Evolutionary conservation across 192 early-diverging fungal species (phyloP), one percentile per base, ranked within the genome.

Genomic region (Backusella parvicylindrica): DNA sequence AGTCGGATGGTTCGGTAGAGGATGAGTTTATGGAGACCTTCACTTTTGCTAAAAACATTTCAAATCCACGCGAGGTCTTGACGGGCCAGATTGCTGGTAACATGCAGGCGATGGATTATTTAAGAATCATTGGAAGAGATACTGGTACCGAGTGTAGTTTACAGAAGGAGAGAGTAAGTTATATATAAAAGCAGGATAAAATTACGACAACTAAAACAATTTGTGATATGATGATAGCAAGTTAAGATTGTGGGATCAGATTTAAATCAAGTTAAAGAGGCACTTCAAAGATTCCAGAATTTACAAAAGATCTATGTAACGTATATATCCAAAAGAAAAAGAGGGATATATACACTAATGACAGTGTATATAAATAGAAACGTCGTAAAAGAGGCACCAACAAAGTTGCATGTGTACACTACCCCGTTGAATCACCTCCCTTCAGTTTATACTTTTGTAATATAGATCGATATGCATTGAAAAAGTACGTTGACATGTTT

Each of bases 1-100:
- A 60, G 13, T 60, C 53, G 36, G 53, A 63, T 31, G 60, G 31
- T 47, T 36, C 63, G n/a, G 60, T 49, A n/a, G 70, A 70, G 8
- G 64, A 53, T n/a, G 66, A 78, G 26, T 36, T 49, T 31, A 35
- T 15, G 0, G 65, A 68, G 1, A 73, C 43, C 6, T 78, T 78
- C 26, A 56, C 35, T 3, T 68, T 78, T 60, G 77, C 77, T 2
- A 78, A 73, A 32, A 78, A 78, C n/a, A 68, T 78, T 28, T 2
- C 33, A 21, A 41, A 73, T 28, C 77, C 77, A 2, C 32, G 37
- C 1, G 71, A 67, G 11, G 41, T 78, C 21, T 53, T 78, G 21
- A 68, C 32, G 3, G 53, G 71, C 6, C 63, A 23, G 12, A 33
- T 64, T 5, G 32, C 26, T 9, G 36, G 35, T 32, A 60, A 40